Evolutionary conservation across 2,329 filamentous ascomycete genomes (phyloP).

Genomic region (Ceratocystis papillata): DNA sequence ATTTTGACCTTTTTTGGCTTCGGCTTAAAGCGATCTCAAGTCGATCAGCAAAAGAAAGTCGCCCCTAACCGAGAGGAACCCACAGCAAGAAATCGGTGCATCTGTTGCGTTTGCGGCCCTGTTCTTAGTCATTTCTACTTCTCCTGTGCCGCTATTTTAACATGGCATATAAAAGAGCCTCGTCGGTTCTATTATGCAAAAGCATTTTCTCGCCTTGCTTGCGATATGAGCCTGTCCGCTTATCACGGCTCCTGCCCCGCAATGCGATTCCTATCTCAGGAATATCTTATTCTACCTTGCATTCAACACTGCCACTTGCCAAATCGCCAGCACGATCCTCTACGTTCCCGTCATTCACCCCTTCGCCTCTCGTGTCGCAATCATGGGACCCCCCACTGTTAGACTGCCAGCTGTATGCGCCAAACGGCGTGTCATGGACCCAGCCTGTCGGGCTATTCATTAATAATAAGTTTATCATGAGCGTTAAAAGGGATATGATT

Average conservation of each 20-base stretch:
- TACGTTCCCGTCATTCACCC: neutral
- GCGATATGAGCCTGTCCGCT: neutral
- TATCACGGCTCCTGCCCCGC: neutral
- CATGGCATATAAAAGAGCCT: too few species aligned
- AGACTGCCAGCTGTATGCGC: constrained; percentile 46
- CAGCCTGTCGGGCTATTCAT: constrained; percentile 74
- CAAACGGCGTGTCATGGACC: constrained; percentile 61
- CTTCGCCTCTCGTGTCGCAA: neutral
- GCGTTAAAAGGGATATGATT: constrained; percentile 53
- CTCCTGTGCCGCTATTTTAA: too few species aligned
- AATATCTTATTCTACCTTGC: neutral
- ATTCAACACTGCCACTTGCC: neutral
- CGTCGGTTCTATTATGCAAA: too few species aligned
- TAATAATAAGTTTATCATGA: constrained; percentile 67
- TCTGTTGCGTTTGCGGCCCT: too few species aligned
- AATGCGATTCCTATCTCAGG: neutral
- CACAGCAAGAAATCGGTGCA: neutral
- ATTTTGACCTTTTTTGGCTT: neutral
- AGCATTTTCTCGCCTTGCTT: neutral
- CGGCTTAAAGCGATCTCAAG: neutral
- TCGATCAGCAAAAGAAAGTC: neutral
- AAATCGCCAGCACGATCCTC: neutral
- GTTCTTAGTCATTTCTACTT: too few species aligned
- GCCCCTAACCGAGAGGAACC: neutral
- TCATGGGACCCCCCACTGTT: constrained; percentile 1